These are phyloP conservation scores for Taphrina sp. DNA, from an alignment of 1,139 yeast genomes.

Conservation along the genomic window DNA sequence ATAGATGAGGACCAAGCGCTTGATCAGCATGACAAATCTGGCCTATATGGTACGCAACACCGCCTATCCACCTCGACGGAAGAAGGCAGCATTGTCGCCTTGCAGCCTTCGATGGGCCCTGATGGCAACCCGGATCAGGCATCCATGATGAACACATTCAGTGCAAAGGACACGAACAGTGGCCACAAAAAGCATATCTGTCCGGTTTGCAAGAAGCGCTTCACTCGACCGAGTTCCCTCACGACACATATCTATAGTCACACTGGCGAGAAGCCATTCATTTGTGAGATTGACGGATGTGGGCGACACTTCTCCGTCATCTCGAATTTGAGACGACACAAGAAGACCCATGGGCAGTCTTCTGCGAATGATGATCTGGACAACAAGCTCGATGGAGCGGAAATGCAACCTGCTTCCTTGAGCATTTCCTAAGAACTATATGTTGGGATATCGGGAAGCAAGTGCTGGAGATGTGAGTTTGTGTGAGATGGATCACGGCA, in stretches of 20 bases:
- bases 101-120: background rate
- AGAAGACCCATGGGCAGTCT: conserved; percentile 39
- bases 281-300: conserved; percentile 65
- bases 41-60: conserved; percentile 3
- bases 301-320: conserved; percentile 71
- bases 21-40: background rate
- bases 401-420: too few relatives aligned
- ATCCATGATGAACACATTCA: conserved; percentile 32
- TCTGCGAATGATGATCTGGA: background rate
- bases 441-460: too few relatives aligned
- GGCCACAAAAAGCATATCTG: conserved; percentile 49
- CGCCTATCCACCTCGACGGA: too few relatives aligned
- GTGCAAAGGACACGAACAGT: conserved; percentile 22
- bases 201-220: conserved; percentile 65
- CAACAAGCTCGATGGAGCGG: background rate
- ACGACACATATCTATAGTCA: conserved; percentile 79
- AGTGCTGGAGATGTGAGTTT: too few relatives aligned
- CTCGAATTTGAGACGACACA: conserved; percentile 75
- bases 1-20: background rate
- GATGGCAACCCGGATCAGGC: conserved; percentile 20
- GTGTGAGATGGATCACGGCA: too few relatives aligned
- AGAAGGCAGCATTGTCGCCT: background rate
- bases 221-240: conserved; percentile 76
- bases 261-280: conserved; percentile 79
- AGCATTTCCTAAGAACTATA: too few relatives aligned